A percentile compares a stretch with the other conserved stretches of the same genome.
Conservation (phyloP, 495 filamentous ascomycete genomes). For the Staphylotrichum longicolle region DNA sequence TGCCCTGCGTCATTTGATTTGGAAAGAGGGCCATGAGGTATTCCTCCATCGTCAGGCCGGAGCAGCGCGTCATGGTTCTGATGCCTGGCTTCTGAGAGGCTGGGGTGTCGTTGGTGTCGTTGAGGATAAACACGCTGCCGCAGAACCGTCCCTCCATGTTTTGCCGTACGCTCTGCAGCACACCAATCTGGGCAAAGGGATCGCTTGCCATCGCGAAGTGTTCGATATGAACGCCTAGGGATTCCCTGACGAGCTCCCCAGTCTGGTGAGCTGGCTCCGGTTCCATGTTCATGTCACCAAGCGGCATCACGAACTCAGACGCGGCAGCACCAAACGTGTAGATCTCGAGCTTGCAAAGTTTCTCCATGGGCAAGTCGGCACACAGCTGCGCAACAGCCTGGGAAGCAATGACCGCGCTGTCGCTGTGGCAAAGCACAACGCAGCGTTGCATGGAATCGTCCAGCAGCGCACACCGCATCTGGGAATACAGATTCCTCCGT, state of each 20-base stretch:
- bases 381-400: constrained; percentile 39
- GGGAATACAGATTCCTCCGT: constrained; percentile 33
- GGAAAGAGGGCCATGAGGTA: constrained; percentile 34
- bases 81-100: background rate
- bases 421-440: constrained; percentile 40
- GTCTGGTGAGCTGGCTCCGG: constrained; percentile 13
- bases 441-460: constrained; percentile 37
- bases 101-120: constrained; percentile 10
- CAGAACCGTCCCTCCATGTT: constrained; percentile 37
- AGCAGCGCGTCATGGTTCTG: constrained; percentile 2
- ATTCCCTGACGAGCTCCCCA: constrained; percentile 3
- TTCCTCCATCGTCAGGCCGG: constrained; percentile 30
- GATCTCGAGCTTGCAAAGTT: constrained; percentile 42
- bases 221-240: constrained; percentile 32
- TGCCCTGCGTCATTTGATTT: constrained; percentile 19
- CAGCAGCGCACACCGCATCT: constrained; percentile 36
- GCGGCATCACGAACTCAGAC: constrained; percentile 39
- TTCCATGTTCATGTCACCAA: constrained; percentile 25
- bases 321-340: constrained; percentile 47
- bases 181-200: constrained; percentile 38
- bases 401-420: constrained; percentile 34
- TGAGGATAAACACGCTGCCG: constrained; percentile 39
- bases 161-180: constrained; percentile 35
- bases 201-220: constrained; percentile 41
- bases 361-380: constrained; percentile 37